These are phyloP conservation scores for Mollisiaceae sp. DNA, from an alignment of 2,329 filamentous ascomycete genomes.

Conservation along the genomic window DNA sequence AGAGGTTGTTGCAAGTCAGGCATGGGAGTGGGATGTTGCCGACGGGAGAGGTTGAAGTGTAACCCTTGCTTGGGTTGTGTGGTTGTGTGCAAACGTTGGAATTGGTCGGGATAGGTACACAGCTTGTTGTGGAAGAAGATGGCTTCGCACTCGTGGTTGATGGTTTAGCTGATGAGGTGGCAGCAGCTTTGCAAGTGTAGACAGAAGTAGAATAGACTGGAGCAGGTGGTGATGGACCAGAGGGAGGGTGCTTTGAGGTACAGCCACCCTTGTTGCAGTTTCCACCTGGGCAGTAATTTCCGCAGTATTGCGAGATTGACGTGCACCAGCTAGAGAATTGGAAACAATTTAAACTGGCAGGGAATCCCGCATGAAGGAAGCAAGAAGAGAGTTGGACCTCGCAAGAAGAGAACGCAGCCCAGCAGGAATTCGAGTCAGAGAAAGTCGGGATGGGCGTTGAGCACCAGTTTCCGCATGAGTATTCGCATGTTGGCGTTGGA, in stretches of 20 bases:
- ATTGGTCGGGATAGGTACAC: conserved; percentile 54
- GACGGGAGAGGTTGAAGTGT: conserved; percentile 66
- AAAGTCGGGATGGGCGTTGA: conserved; percentile 55
- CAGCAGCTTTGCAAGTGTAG: conserved; percentile 39
- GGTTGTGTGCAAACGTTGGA: conserved; percentile 56
- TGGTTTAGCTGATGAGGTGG: conserved; percentile 38
- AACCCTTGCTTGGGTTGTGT: conserved; percentile 64
- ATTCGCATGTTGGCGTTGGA: conserved; percentile 56
- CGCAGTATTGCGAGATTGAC: conserved; percentile 53
- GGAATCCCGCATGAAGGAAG: conserved; percentile 57
- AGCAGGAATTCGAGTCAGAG: conserved; percentile 50
- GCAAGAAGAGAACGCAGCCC: conserved; percentile 47
- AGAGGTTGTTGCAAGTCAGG: conserved; percentile 59
- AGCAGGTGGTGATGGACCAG: conserved; percentile 46
- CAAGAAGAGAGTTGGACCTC: conserved; percentile 55
- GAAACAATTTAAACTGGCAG: conserved; percentile 55
- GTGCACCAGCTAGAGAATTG: conserved; percentile 56
- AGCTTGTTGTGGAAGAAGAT: conserved; percentile 38
- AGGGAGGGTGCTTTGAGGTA: conserved; percentile 47
- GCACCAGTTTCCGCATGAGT: conserved; percentile 60
- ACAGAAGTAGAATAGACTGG: conserved; percentile 46
- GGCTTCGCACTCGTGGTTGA: conserved; percentile 41
- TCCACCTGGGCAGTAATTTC: conserved; percentile 43
- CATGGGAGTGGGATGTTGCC: conserved; percentile 58
- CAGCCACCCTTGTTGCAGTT: conserved; percentile 51